Evolutionary conservation across 1,284 basidiomycete genomes (phyloP).

Genomic region (Polyporus tsugae): DNA sequence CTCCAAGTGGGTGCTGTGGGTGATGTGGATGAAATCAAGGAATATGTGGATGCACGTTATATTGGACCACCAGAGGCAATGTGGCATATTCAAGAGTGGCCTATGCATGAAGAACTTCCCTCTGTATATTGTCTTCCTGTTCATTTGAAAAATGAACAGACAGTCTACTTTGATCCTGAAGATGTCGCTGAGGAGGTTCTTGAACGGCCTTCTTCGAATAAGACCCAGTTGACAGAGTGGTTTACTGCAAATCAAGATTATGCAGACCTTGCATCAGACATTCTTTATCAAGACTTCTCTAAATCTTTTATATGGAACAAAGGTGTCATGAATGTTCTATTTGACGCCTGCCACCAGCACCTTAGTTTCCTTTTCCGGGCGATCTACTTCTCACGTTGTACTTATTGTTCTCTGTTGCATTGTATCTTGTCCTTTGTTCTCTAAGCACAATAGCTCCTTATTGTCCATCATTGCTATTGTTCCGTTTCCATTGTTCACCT

Average conservation of each 20-base stretch:
- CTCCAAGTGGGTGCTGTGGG: slow-evolving; percentile 42
- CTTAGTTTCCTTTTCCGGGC: too few relatives aligned
- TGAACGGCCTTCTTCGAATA: slow-evolving; percentile 21
- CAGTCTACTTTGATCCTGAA: slow-evolving; percentile 45
- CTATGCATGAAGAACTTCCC: slow-evolving; percentile 44
- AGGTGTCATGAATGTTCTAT: too few relatives aligned
- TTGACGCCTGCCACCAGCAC: too few relatives aligned
- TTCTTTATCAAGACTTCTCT: slow-evolving; percentile 40
- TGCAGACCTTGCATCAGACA: slow-evolving; percentile 14
- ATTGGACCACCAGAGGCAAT: slow-evolving; percentile 50
- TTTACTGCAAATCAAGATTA: slow-evolving; percentile 30
- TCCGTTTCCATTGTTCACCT: too few relatives aligned
- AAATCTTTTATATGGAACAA: slow-evolving; percentile 35
- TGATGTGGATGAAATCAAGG: slow-evolving; percentile 46
- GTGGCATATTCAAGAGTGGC: slow-evolving; percentile 38
- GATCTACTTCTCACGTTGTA: too few relatives aligned
- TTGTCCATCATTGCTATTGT: too few relatives aligned
- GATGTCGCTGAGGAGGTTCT: slow-evolving; percentile 31
- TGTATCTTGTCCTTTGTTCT: too few relatives aligned
- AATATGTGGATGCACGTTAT: slow-evolving; percentile 48
- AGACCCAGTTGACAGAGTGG: slow-evolving; percentile 18
- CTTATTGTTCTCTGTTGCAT: too few relatives aligned
- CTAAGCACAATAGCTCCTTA: too few relatives aligned
- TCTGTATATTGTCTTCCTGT: slow-evolving; percentile 48
- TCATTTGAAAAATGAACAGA: slow-evolving; percentile 38